Conservation (phyloP, 2,329 filamentous ascomycete genomes). For the Trichoderma koningii region DNA sequence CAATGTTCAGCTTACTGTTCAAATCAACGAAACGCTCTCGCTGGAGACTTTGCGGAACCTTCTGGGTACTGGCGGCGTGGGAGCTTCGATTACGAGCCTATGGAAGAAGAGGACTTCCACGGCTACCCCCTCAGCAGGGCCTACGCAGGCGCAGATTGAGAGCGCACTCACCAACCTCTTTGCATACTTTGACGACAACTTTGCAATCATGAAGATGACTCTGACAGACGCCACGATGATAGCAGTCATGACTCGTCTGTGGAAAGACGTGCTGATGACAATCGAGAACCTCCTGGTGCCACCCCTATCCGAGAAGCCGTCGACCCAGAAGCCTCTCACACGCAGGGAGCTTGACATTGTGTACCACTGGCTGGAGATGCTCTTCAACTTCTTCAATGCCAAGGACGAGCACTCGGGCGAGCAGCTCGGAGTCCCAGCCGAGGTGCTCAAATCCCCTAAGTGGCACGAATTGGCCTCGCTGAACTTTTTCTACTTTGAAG, state of each 20-base stretch:
- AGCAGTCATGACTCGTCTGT: slow-evolving; percentile 95
- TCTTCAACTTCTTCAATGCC: slow-evolving; percentile 95
- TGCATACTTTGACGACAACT: slow-evolving; percentile 96
- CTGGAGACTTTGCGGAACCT: slow-evolving; percentile 75
- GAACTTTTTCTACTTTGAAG: slow-evolving; percentile 98
- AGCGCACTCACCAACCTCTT: slow-evolving; percentile 83
- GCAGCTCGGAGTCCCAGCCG: slow-evolving; percentile 82
- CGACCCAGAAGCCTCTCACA: slow-evolving; percentile 77
- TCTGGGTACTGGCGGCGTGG: slow-evolving; percentile 67
- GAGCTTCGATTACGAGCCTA: slow-evolving; percentile 72
- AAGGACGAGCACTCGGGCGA: slow-evolving; percentile 79
- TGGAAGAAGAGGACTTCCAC: slow-evolving; percentile 63
- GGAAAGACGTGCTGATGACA: slow-evolving; percentile 95
- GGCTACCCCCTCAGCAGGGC: slow-evolving; percentile 58
- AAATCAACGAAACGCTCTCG: slow-evolving; percentile 89
- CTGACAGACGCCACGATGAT: slow-evolving; percentile 95
- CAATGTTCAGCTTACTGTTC: slow-evolving; percentile 71
- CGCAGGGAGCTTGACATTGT: slow-evolving; percentile 92
- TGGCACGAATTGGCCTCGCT: slow-evolving; percentile 96
- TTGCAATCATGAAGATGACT: slow-evolving; percentile 97
- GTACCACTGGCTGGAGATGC: slow-evolving; percentile 87
- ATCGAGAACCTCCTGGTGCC: slow-evolving; percentile 90
- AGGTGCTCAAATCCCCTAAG: slow-evolving; percentile 94
- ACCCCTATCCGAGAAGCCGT: slow-evolving; percentile 91
- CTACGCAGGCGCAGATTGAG: slow-evolving; percentile 73